These are phyloP conservation scores for Tricholomella constricta DNA, from an alignment of 768 basidiomycete genomes.

Conservation along the genomic window DNA sequence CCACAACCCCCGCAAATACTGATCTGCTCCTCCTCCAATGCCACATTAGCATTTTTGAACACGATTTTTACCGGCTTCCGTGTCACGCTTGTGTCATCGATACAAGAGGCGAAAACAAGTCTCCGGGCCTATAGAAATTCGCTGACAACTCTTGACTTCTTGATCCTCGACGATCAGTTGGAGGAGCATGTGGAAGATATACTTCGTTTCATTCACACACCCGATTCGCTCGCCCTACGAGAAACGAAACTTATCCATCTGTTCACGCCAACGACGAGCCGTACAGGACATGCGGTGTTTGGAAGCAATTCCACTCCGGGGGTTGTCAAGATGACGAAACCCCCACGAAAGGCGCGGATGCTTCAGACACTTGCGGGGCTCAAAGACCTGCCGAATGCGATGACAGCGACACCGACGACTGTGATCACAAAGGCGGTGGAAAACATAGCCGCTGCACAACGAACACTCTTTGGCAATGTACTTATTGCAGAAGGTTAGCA, in stretches of 20 bases:
- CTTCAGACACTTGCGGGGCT: conserved; percentile 62
- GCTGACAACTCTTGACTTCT: conserved; percentile 53
- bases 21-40: conserved; percentile 58
- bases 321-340: conserved; percentile 71
- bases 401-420: conserved; percentile 37
- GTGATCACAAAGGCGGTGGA: conserved; percentile 46
- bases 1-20: conserved; percentile 51
- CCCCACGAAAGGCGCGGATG: conserved; percentile 60
- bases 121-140: conserved; percentile 34
- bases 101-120: conserved; percentile 47
- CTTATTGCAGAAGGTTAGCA: conserved; percentile 69
- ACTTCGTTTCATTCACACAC: conserved; percentile 47
- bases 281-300: conserved; percentile 53
- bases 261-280: conserved; percentile 69
- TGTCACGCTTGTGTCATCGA: conserved; percentile 43
- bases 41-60: conserved; percentile 55
- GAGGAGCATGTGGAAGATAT: conserved; percentile 60
- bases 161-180: conserved; percentile 68
- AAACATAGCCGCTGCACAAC: conserved; percentile 45
- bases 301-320: conserved; percentile 51
- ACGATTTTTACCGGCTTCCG: conserved; percentile 60
- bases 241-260: conserved; percentile 71
- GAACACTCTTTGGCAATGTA: conserved; percentile 65
- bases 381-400: conserved; percentile 53
- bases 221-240: conserved; percentile 36